These are phyloP conservation scores for Blastobotrys persicus DNA, from an alignment of 1,139 yeast genomes.

Conservation along the genomic window DNA sequence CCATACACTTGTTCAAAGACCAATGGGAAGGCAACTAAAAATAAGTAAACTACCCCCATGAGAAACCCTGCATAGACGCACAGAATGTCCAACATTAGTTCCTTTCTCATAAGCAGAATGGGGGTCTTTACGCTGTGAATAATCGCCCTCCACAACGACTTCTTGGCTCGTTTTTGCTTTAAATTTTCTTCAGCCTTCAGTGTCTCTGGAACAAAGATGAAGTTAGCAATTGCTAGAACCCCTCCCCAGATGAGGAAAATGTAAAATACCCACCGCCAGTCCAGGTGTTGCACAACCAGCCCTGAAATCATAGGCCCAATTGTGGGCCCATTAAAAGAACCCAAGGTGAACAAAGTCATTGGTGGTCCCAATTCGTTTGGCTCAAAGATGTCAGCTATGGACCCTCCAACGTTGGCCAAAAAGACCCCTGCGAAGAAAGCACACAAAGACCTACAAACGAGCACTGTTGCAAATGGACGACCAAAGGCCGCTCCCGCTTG, in stretches of 20 bases:
- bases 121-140: slow-evolving; percentile 47
- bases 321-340: slow-evolving; percentile 75
- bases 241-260: slow-evolving; percentile 67
- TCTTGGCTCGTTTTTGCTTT: slow-evolving; percentile 49
- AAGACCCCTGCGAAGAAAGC: slow-evolving; percentile 73
- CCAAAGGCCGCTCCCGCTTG: slow-evolving; percentile 68
- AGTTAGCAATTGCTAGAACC: slow-evolving; percentile 45
- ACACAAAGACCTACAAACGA: slow-evolving; percentile 63
- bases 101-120: slow-evolving; percentile 49
- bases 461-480: slow-evolving; percentile 56
- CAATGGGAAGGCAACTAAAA: slow-evolving; percentile 62
- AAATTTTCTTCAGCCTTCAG: slow-evolving; percentile 65
- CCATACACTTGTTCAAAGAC: slow-evolving; percentile 49
- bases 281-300: slow-evolving; percentile 52
- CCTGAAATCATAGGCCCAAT: slow-evolving; percentile 72
- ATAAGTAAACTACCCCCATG: slow-evolving; percentile 58
- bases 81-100: slow-evolving; percentile 60
- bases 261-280: slow-evolving; percentile 62
- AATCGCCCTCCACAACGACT: slow-evolving; percentile 36
- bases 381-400: slow-evolving; percentile 63
- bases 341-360: slow-evolving; percentile 65
- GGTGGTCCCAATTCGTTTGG: slow-evolving; percentile 62
- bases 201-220: slow-evolving; percentile 63
- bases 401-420: slow-evolving; percentile 74
- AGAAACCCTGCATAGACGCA: slow-evolving; percentile 63